These are phyloP conservation scores for Amylostereum chailletii DNA, from an alignment of 1,284 basidiomycete genomes.

Conservation along the genomic window DNA sequence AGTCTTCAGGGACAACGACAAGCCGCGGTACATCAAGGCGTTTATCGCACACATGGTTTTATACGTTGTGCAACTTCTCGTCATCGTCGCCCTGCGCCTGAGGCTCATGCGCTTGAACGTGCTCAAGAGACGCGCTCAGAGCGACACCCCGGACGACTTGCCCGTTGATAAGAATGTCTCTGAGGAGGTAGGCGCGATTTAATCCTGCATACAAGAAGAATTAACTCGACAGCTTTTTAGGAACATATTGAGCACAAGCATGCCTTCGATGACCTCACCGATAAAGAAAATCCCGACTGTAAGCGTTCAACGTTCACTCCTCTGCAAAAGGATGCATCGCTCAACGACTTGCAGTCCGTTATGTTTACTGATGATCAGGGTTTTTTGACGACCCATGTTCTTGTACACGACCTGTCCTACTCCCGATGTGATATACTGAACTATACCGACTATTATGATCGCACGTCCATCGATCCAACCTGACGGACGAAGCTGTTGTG, in stretches of 20 bases:
- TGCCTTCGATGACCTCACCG: constrained; percentile 42
- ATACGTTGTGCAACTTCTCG: constrained; percentile 36
- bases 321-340: too few species aligned
- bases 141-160: constrained; percentile 16
- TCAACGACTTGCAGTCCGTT: too few species aligned
- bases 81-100: constrained; percentile 33
- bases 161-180: constrained; percentile 15
- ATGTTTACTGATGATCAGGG: too few species aligned
- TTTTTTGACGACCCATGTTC: too few species aligned
- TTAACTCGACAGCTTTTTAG: constrained; percentile 7
- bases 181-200: constrained; percentile 14
- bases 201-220: neutral
- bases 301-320: constrained; percentile 10
- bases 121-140: constrained; percentile 31
- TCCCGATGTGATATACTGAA: too few species aligned
- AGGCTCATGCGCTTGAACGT: constrained; percentile 38
- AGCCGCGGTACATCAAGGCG: constrained; percentile 38
- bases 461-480: too few species aligned
- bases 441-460: too few species aligned
- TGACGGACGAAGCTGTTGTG: too few species aligned
- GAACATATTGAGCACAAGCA: constrained; percentile 31
- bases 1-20: constrained; percentile 39
- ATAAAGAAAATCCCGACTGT: constrained; percentile 41
- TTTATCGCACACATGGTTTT: constrained; percentile 41
- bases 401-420: too few species aligned